phyloP scores from a whole-genome alignment of 179 eudicot species.

The Drosera spatulata region DNA sequence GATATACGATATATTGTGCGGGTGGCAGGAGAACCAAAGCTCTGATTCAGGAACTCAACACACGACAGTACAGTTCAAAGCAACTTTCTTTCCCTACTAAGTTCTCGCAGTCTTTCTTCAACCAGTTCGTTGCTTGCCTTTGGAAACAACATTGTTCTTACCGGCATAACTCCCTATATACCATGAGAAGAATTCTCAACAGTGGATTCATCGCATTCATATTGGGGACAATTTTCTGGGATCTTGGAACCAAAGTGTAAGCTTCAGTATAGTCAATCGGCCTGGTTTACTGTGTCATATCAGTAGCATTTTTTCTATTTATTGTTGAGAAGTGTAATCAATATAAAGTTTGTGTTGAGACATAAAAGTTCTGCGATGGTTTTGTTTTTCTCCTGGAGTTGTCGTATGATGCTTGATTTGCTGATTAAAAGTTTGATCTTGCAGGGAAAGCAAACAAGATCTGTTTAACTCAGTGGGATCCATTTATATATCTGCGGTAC shows the following conservation, averaged over 20 bases:
- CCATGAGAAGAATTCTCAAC: background rate
- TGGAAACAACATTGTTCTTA: conserved; percentile 7
- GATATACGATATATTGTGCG: too few species aligned
- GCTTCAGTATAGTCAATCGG: too few species aligned
- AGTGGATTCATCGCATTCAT: conserved; percentile 2
- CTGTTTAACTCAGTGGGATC: too few species aligned
- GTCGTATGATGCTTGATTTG: too few species aligned
- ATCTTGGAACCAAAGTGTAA: conserved; percentile 1
- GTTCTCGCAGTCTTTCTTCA: conserved; percentile 4
- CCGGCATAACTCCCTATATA: conserved; percentile 5
- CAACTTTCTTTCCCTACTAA: conserved; percentile 1
- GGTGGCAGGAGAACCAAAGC: conserved; percentile 2
- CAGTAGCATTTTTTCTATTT: too few species aligned
- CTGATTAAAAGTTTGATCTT: background rate
- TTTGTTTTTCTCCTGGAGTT: too few species aligned
- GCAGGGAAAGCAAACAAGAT: too few species aligned
- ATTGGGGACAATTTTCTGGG: conserved; percentile 7
- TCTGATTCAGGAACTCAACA: conserved; percentile 7
- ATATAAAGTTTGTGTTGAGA: too few species aligned
- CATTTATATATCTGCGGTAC: too few species aligned
- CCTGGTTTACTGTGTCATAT: too few species aligned
- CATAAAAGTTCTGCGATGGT: too few species aligned
- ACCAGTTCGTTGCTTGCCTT: conserved; percentile 3
- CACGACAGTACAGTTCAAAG: background rate
- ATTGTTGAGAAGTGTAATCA: too few species aligned